Base-by-base conservation (phyloP, 2,329 filamentous ascomycete genomes). In the Chrysoporthe austroafricana region DNA sequence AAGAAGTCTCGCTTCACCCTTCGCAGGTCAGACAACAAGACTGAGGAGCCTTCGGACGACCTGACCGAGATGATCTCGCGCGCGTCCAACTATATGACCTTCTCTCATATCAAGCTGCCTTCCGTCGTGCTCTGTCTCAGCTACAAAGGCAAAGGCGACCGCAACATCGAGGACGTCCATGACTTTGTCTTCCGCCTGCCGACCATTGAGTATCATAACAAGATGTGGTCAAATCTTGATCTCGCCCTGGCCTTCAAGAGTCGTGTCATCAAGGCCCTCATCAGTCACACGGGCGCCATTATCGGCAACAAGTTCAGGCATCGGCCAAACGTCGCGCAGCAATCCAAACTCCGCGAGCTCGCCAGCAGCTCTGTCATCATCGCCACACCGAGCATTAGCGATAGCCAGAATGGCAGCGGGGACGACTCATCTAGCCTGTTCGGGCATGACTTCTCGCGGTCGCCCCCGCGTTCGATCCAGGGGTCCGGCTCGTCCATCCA, bases 171-270 rank as follows among this genome's bases (percentile, higher is more conserved):
- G 80, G 96, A 99, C 78, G 91, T 99, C 18, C 95, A 99, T 79
- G 91, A 98, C 76, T 96, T 99, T 73, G 96, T 99, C 61, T 99
- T 99, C 86, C 90, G 93, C 44, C 88, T 99, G 80, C 96, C 96
- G 3, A 91, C 92, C 2, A 90, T 99, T 59, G 96, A 99, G 77
- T 98, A 97, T 81, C 89, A 93, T 71, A 99, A 99, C 84, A 99
- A 99, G 83, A 98, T 94, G 9, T 99, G 96, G 96, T 97, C 94
- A 7, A 99, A 98, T 77, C 86, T 99, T 7, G 96, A 99, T 75
- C 87, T 99, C 11, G 94, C 95, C 0, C 84, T 98, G 60, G 91
- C 94, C 16, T 85, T 99, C 64, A 98, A 99, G 82, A 96, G 94
- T 76, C 94, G 97, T 59, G 92, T 98, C 67, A 93, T 97, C 76